Evolutionary conservation across 306 rosid genomes (phyloP), one percentile per base, ranked within the genome.

Genomic region (Rubus idaeus): DNA sequence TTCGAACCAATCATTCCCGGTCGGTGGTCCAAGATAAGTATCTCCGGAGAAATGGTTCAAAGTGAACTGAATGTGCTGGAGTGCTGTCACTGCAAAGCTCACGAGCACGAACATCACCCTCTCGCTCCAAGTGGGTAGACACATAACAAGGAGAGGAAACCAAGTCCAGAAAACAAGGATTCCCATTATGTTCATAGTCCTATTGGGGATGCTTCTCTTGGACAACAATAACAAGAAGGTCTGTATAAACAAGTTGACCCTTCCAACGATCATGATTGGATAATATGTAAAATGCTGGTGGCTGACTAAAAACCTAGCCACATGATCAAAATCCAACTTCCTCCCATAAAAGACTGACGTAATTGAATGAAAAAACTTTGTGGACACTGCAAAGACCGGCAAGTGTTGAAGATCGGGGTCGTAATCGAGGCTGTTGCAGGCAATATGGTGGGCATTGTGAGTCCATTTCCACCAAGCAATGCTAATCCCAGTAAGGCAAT

Each of bases 381-480:
- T 21, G 0, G 98, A 93, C 11, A 93, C 98, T 0, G 97, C 98
- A 21, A 93, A 89, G 69, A 93, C 87, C 0, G 97, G 98, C 44
- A 93, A 88, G 71, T 93, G 96, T 60, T 93, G 98, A 47, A 93
- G 87, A 89, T 93, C 98, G 3, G 98, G 98, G 46, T 93, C 98
- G 57, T 89, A 67, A 62, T 93, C 98, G 20, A 93, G 97, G 65
- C 96, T 91, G 71, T 93, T 93, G 75, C 93, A 88, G 50, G 97
- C 87, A 55, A 93, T 80, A 68, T 93, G 98, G 73, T 91, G 98
- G n/a, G 91, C 93, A 69, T 93, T 93, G 73, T 93, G 98, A 53
- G 96, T 93, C 98, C 98, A 93, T 45, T 93, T 93, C 98, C 98
- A 93, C 96, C 98, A 91, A 5, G 97, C 98, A 72, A 93, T 93